Conservation (phyloP, 2,329 filamentous ascomycete genomes). For the Aspergillus terreus region DNA sequence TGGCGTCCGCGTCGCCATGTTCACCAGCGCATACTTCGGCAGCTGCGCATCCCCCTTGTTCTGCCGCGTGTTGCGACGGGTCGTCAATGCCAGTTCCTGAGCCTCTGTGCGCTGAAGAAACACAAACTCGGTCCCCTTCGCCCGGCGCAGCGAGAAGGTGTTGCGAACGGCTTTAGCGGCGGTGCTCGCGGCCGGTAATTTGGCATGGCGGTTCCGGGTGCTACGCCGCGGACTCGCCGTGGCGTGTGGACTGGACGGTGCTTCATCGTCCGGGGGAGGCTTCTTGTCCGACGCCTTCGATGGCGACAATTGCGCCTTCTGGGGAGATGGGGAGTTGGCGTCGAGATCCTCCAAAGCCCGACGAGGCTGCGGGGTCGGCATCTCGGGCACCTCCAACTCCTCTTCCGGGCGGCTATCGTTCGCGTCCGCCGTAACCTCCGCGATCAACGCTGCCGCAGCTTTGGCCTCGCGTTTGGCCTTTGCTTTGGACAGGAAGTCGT, state of each 20-base stretch:
- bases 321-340: constrained; percentile 37
- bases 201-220: constrained; percentile 27
- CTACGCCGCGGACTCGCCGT: constrained; percentile 35
- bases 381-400: constrained; percentile 12
- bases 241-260: constrained; percentile 4
- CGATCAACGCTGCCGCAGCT: constrained; percentile 19
- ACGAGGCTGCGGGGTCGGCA: constrained; percentile 29
- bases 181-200: constrained; percentile 17
- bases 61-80: constrained; percentile 40
- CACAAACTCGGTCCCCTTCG: constrained; percentile 44
- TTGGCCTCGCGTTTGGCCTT: constrained; percentile 40
- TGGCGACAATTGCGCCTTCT: constrained; percentile 26
- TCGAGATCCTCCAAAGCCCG: constrained; percentile 35
- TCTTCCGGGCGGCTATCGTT: constrained; percentile 12
- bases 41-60: constrained; percentile 39
- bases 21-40: constrained; percentile 29
- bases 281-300: constrained; percentile 21
- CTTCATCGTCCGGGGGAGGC: constrained; percentile 12
- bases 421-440: constrained; percentile 17
- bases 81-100: constrained; percentile 40
- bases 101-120: constrained; percentile 40
- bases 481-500: constrained; percentile 39
- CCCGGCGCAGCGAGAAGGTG: constrained; percentile 40
- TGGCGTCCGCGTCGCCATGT: constrained; percentile 17
- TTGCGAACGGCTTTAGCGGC: constrained; percentile 27